Conservation (phyloP, 306 rosid genomes). For the Vicia sativa region DNA sequence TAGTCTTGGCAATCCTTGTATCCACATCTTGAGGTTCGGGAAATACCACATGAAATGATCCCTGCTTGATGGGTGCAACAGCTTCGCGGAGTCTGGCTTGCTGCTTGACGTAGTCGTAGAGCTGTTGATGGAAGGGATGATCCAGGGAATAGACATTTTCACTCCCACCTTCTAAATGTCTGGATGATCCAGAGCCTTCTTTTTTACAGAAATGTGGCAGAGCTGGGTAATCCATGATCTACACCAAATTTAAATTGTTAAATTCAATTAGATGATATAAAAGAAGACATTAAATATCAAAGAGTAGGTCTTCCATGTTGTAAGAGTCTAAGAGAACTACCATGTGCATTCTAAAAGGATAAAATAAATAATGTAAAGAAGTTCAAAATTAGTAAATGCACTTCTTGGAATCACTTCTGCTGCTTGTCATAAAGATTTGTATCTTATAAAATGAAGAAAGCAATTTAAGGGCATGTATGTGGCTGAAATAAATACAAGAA, state of each 20-base stretch:
- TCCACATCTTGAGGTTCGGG: slow-evolving; percentile 66
- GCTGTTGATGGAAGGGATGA: slow-evolving; percentile 85
- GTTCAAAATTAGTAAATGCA: background rate
- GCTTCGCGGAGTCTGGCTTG: slow-evolving; percentile 54
- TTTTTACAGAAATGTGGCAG: slow-evolving; percentile 87
- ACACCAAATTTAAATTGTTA: slow-evolving; percentile 45
- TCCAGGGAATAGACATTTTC: slow-evolving; percentile 78
- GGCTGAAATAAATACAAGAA: slow-evolving; percentile 16
- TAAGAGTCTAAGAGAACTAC: slow-evolving; percentile 8
- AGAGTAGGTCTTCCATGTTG: slow-evolving; percentile 17
- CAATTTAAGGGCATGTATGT: background rate
- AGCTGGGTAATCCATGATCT: slow-evolving; percentile 87
- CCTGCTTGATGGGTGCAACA: slow-evolving; percentile 63
- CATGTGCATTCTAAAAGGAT: slow-evolving; percentile 3
- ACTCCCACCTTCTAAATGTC: slow-evolving; percentile 48
- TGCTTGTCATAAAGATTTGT: background rate
- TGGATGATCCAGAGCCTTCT: slow-evolving; percentile 85
- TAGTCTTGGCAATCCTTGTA: slow-evolving; percentile 55
- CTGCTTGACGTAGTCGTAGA: slow-evolving; percentile 71
- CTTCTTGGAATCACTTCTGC: slow-evolving; percentile 1
- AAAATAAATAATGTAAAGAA: slow-evolving; percentile 7
- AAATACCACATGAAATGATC: slow-evolving; percentile 80
- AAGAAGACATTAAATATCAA: background rate
- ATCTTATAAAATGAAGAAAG: background rate
- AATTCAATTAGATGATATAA: slow-evolving; percentile 30